A percentile compares a stretch with the other conserved stretches of the same genome.
Evolutionary conservation across 2,329 filamentous ascomycete genomes (phyloP).

Genomic region (Calonectria honghensis): DNA sequence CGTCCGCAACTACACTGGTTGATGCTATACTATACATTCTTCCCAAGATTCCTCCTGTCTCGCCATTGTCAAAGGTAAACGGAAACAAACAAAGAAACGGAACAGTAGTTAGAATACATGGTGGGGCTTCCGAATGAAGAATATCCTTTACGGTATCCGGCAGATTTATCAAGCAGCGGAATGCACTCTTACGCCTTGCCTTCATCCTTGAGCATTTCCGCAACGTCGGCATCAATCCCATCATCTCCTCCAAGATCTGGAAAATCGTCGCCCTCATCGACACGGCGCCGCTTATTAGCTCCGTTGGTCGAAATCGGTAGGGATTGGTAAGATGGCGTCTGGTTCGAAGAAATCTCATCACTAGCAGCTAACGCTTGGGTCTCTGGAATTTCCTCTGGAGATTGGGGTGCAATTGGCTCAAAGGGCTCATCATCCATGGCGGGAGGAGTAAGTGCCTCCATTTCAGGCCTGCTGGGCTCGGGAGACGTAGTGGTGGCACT

Average conservation of each 20-base stretch:
- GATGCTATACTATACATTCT: slow-evolving; percentile 24
- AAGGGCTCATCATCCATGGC: slow-evolving; percentile 63
- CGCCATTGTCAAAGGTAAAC: not conserved
- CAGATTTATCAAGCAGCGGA: not conserved
- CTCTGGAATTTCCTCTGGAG: slow-evolving; percentile 46
- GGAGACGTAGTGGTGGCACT: slow-evolving; percentile 67
- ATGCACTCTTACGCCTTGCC: slow-evolving; percentile 37
- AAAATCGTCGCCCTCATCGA: slow-evolving; percentile 71
- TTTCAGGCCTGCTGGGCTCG: slow-evolving; percentile 84
- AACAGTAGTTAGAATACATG: slow-evolving; percentile 6
- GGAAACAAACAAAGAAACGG: not conserved
- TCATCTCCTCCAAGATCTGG: slow-evolving; percentile 73
- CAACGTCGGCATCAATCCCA: slow-evolving; percentile 74
- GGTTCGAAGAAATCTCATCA: slow-evolving; percentile 64
- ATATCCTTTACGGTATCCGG: not conserved
- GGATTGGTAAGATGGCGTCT: slow-evolving; percentile 68
- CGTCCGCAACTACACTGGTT: not conserved
- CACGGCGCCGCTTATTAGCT: slow-evolving; percentile 73
- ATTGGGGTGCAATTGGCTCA: slow-evolving; percentile 43
- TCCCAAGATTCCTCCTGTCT: slow-evolving; percentile 18
- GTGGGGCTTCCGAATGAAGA: not conserved
- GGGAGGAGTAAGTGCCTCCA: slow-evolving; percentile 92
- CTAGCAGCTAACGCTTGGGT: slow-evolving; percentile 53
- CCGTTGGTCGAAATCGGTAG: slow-evolving; percentile 71
- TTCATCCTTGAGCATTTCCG: slow-evolving; percentile 67